Base-by-base conservation (phyloP, 2,329 filamentous ascomycete genomes). In the Macrophomina tecta region DNA sequence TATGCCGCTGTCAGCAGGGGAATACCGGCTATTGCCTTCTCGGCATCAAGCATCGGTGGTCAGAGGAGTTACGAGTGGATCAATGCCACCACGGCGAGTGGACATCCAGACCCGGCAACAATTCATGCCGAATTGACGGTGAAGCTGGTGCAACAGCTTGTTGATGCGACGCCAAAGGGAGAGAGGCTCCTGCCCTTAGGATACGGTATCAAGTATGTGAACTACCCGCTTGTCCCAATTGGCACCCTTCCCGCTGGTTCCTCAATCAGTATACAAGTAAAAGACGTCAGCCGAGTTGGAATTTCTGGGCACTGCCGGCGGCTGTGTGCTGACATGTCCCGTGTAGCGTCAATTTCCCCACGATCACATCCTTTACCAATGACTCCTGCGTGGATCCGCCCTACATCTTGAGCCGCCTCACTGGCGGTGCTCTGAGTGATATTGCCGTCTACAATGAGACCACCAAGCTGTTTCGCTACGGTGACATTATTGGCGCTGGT, bases 11-110 rank as follows among this genome's bases (percentile, higher is more conserved):
- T 85, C 1, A 78, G 81, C 63, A 80, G 83, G 6, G 79, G 79
- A 8, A 79, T 86, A 28, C 84, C 85, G 0, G 83, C 81, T 12
- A 84, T 87, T 12, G 80, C 82, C 0, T 78, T 84, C 56, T 83
- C 82, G 1, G 83, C 78, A 6, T 80, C 63, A 32, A 55, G 46
- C 56, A 83, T 83, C 73, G 69, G 70, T 45, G 73, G 74, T 1
- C 78, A 82, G 48, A 75, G 78, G 2, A 75, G 80, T 4, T 85
- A 83, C 72, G 81, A 81, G 60, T 74, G 77, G 55, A 80, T 82
- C 18, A 82, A 83, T 56, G 55, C 68, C 5, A 77, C 72, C 11
- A 77, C 74, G 1, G 45, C 68, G 9, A 71, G 72, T 3, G 75
- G 75, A 3, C 65, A 72, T 40, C 66, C 71, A 18, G 77, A 82